These are phyloP conservation scores for Fusarium sacchari DNA, from an alignment of 2,329 filamentous ascomycete species.

Conservation along the genomic window DNA sequence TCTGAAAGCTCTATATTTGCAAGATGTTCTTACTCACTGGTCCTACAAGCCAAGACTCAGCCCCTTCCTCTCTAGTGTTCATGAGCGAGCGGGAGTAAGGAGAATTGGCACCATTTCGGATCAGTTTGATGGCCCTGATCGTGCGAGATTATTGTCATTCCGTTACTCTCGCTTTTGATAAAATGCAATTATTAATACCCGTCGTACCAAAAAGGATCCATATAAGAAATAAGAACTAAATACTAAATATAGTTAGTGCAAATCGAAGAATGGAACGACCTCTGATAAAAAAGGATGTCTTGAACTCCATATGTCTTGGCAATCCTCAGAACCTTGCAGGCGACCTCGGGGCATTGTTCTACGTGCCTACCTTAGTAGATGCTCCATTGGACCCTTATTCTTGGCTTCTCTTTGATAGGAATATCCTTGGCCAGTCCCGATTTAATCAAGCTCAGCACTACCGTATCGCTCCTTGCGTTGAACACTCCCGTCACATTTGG, in stretches of 20 bases:
- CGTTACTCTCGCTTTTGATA: neutral
- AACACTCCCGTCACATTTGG: neutral
- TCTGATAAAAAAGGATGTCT: slow-evolving; percentile 6
- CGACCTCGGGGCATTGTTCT: slow-evolving; percentile 3
- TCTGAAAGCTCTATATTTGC: neutral
- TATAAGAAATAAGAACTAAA: neutral
- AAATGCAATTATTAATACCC: neutral
- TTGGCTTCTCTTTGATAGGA: slow-evolving; percentile 8
- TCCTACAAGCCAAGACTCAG: neutral
- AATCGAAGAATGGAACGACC: neutral
- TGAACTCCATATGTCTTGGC: neutral
- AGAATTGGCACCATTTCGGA: neutral
- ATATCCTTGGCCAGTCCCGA: neutral
- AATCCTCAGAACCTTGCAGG: neutral
- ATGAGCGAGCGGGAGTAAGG: neutral
- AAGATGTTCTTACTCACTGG: neutral
- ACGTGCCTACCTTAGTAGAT: neutral
- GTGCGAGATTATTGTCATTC: neutral
- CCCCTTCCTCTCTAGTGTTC: neutral
- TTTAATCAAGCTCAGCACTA: neutral
- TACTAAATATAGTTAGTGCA: neutral
- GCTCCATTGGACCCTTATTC: slow-evolving; percentile 16
- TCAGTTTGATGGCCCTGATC: neutral
- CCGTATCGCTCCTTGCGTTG: neutral
- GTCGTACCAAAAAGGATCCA: neutral